These are phyloP conservation scores for Clathrospora elynae DNA, from an alignment of 2,329 filamentous ascomycete genomes.

Conservation along the genomic window DNA sequence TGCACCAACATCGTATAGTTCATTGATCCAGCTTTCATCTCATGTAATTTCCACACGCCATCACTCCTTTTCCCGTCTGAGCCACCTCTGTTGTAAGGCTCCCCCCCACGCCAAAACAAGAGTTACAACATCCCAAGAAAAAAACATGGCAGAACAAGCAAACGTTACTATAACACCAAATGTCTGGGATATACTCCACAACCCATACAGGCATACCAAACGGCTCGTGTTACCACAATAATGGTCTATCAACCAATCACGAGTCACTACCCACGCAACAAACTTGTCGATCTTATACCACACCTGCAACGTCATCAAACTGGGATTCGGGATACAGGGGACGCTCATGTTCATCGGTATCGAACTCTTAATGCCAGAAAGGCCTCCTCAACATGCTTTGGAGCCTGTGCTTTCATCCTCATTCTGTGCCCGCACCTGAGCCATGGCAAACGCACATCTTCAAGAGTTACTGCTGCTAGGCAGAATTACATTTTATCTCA, in stretches of 20 bases:
- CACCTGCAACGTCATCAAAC: conserved; percentile 10
- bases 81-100: conserved; percentile 10
- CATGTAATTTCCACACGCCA: too few relatives aligned
- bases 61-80: neutral
- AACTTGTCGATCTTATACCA: conserved; percentile 21
- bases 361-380: conserved; percentile 21
- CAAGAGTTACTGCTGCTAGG: conserved; percentile 30
- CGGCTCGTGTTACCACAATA: conserved; percentile 9
- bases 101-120: conserved; percentile 9
- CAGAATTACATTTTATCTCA: conserved; percentile 23
- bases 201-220: conserved; percentile 20
- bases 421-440: conserved; percentile 1
- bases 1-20: too few relatives aligned
- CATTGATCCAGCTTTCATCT: too few relatives aligned
- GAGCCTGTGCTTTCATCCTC: conserved; percentile 3
- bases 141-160: conserved; percentile 15
- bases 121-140: conserved; percentile 3
- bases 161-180: conserved; percentile 23
- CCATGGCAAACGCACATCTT: conserved; percentile 12
- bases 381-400: conserved; percentile 7
- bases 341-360: conserved; percentile 1
- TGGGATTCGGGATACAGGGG: conserved; percentile 19
- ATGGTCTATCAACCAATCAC: conserved; percentile 18
- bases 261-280: conserved; percentile 9
- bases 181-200: conserved; percentile 27